These are phyloP conservation scores for Gastrolobium bilobum DNA, from an alignment of 306 rosid species.

Conservation along the genomic window DNA sequence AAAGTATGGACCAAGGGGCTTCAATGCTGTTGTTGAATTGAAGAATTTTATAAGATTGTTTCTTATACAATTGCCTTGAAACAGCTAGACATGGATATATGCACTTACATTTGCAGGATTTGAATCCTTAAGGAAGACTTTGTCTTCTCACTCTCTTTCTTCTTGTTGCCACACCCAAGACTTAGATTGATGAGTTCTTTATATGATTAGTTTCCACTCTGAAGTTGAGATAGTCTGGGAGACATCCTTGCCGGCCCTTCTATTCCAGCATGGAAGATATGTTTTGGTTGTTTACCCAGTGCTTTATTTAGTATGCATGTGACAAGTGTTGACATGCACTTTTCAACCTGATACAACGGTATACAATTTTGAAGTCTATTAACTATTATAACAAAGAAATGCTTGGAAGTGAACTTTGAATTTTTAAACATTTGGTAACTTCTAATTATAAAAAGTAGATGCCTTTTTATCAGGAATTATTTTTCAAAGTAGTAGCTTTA, in stretches of 20 bases:
- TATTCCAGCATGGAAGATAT: conserved; percentile 16
- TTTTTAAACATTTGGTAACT: conserved; percentile 22
- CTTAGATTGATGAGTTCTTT: conserved; percentile 12
- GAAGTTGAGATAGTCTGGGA: neutral
- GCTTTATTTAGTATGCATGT: conserved; percentile 9
- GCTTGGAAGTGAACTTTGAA: conserved; percentile 18
- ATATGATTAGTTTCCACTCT: conserved; percentile 12
- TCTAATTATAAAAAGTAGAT: conserved; percentile 14
- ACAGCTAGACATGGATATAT: conserved; percentile 1
- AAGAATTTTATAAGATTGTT: conserved; percentile 17
- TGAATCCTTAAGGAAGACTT: neutral
- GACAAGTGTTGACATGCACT: conserved; percentile 1
- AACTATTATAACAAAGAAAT: neutral
- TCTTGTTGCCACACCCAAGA: neutral
- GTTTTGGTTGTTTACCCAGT: neutral
- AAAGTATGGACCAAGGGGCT: conserved; percentile 1
- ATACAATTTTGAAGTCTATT: neutral
- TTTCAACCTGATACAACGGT: conserved; percentile 17
- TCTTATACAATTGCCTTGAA: neutral
- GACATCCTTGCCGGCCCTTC: conserved; percentile 6
- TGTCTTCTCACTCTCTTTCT: neutral
- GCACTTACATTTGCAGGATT: conserved; percentile 9
- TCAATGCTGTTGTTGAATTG: neutral
- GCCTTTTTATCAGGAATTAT: conserved; percentile 10
- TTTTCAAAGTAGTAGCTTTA: conserved; percentile 32